Conservation (phyloP, 2,329 filamentous ascomycete genomes). For the Tolypocladium paradoxum region DNA sequence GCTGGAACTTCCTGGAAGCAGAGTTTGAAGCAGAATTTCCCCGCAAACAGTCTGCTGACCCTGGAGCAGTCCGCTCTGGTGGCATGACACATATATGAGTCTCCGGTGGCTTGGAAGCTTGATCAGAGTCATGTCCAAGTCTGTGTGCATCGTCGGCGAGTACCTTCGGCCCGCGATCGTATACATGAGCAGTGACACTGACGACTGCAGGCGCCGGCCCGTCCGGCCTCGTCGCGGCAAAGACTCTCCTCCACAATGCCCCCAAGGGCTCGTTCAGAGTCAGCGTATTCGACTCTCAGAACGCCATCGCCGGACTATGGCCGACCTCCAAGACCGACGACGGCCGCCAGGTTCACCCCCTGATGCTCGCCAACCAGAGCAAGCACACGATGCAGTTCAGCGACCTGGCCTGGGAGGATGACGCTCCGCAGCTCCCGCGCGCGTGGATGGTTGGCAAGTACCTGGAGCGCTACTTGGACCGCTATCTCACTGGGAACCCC, state of each 20-base stretch:
- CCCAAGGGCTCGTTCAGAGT: constrained; percentile 49
- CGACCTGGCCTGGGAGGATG: constrained; percentile 59
- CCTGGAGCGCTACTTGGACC: constrained; percentile 50
- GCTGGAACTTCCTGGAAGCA: too few relatives aligned
- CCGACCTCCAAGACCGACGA: constrained; percentile 39
- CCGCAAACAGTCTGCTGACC: background rate
- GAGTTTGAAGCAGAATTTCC: background rate
- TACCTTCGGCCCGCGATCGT: background rate
- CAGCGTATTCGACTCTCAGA: constrained; percentile 57
- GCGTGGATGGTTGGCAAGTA: constrained; percentile 72
- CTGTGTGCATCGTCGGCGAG: constrained; percentile 30
- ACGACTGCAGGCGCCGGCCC: constrained; percentile 49
- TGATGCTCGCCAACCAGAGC: constrained; percentile 66
- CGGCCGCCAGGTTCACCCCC: constrained; percentile 48
- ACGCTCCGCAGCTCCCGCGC: constrained; percentile 55
- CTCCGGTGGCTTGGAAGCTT: background rate
- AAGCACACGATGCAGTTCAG: constrained; percentile 63
- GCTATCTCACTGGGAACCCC: constrained; percentile 37
- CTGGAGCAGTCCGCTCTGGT: background rate
- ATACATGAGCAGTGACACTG: background rate
- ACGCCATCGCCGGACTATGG: constrained; percentile 70
- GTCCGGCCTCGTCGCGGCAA: constrained; percentile 58
- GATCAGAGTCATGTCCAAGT: constrained; percentile 13
- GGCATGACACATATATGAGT: constrained; percentile 15
- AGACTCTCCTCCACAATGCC: constrained; percentile 56